Evolutionary conservation across 306 rosid species (phyloP), one percentile per base, ranked within the genome.

Genomic region (Lathyrus tuberosus): DNA sequence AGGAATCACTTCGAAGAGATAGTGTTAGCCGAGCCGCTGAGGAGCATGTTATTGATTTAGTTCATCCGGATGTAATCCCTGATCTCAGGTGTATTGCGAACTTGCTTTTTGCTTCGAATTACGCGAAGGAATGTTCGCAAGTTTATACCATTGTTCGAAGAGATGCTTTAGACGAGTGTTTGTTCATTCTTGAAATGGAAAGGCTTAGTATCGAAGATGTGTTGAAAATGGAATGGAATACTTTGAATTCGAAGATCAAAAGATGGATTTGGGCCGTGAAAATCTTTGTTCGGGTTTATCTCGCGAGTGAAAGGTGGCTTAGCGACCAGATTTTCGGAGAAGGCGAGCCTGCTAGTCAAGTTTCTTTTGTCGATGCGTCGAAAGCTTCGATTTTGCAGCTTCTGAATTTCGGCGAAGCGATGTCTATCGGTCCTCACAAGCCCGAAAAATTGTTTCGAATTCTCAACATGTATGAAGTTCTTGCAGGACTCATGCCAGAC

Each of bases 381-480:
- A 93, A 93, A 84, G 82, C 93, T 76, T 86, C 96, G 17, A 72
- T 93, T 61, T 65, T 90, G 84, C 98, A 90, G 83, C 93, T 93
- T 78, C 80, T 93, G 79, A 90, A 90, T 78, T 93, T 93, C 5
- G 85, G 87, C 11, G 97, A 88, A 80, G 98, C 98, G 70, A 90
- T 93, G 93, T 83, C 96, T 20, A 83, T 93, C 26, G 96, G 96
- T 37, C 96, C 98, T 46, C 98, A 90, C 70, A 83, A 87, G 18
- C 98, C 98, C 0, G 96, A 93, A 73, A 93, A 93, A 65, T 44
- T 93, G 86, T 64, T 78, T 65, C 85, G 96, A 4, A 77, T 93
- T 74, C 92, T 93, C 18, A 91, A 90, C 87, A 93, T 93, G 97
- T 90, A 93, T 67, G 98, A 93, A 85, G 96, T 88, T 68, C 79